Base-by-base conservation (phyloP, 148 eudicot genomes). In the Silene conica region DNA sequence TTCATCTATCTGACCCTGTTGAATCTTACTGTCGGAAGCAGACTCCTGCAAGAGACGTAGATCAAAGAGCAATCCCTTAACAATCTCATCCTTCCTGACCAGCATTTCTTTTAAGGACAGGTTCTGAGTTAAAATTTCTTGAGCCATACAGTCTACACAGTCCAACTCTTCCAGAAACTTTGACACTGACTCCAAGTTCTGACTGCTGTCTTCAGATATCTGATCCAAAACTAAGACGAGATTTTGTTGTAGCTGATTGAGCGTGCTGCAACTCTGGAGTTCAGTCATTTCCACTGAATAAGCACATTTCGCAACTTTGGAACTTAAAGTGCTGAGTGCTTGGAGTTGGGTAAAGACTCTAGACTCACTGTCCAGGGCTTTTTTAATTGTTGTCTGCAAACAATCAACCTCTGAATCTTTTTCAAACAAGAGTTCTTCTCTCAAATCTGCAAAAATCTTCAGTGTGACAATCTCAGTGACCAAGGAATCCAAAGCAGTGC, bases 1-100 rank as follows among this genome's bases (percentile, higher is more conserved):
- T 74, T 80, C 79, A 77, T 89, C 85, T 67, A 86, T 87, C 72
- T 85, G 89, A 74, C 82, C 92, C 79, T 88, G 87, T 56, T 87
- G 89, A 72, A 87, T 96, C 80, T 80, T 84, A 54, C 74, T 76
- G 74, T 66, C 83, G 43, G 92, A 88, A 58, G 87, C 83, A 70
- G 89, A 83, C 77, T 95, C 99, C 76, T 90, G 99, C 81, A 95
- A 82, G 74, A 92, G 80, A 19, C 89, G 89, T 45, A 95, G 74
- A 79, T 95, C 99, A 83, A 88, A 92, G 69, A 80, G 73, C 52
- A 92, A 73, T 45, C 97, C 99, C 56, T 84, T 85, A 34, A 89
- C 76, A 74, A 89, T 80, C 26, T 89, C 92, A 75, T 95, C 97
- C 75, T 95, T 95, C 83, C 92, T 83, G 25, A 73, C 52, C 80